Evolutionary conservation across 169 alveolate genomes (phyloP), one percentile per base, ranked within the genome.

Genomic region (Cryptosporidium meleagridis): DNA sequence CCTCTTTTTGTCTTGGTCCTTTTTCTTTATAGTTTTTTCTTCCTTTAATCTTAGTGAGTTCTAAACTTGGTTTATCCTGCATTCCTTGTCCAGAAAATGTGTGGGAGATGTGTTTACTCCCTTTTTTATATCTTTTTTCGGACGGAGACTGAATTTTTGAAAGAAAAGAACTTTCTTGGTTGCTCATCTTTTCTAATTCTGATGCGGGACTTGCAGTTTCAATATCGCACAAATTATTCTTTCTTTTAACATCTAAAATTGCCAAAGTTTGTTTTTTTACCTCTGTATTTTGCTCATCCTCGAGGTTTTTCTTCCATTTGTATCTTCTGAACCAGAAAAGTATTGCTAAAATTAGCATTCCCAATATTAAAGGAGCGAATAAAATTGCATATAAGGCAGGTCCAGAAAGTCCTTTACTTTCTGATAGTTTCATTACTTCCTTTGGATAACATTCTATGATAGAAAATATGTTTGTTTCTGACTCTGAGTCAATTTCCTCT

Each of bases 371-470:
- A 10, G 89, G 89, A 62, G 75, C 89, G 39, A 80, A 80, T 80
- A 80, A 65, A 7, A 80, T 65, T 14, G 89, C 72, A 67, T 80
- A 80, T n/a, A 80, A 51, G 26, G 67, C 80, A 80, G 89, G 89
- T 1, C 89, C 89, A 16, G 89, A 80, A 23, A 80, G 45, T 18
- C 89, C 89, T 62, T 80, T 80, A 23, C 69, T 80, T 80, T 80
- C 89, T 0, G 89, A 80, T 10, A 80, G 65, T 10, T 80, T 80
- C 69, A 65, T 80, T 41, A 80, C 45, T 44, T 65, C 41, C 37
- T 61, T 80, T 62, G 89, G 89, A 41, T 5, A 53, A 26, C 89
- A 80, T n/a, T 61, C 59, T 4, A 80, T 45, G 1, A 80, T 59
- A 4, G 72, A 45, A 33, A 59, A 45, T 21, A 80, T 80, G 39